phyloP scores from a whole-genome alignment of 768 basidiomycete genomes.

The Neoboletus magnificus region DNA sequence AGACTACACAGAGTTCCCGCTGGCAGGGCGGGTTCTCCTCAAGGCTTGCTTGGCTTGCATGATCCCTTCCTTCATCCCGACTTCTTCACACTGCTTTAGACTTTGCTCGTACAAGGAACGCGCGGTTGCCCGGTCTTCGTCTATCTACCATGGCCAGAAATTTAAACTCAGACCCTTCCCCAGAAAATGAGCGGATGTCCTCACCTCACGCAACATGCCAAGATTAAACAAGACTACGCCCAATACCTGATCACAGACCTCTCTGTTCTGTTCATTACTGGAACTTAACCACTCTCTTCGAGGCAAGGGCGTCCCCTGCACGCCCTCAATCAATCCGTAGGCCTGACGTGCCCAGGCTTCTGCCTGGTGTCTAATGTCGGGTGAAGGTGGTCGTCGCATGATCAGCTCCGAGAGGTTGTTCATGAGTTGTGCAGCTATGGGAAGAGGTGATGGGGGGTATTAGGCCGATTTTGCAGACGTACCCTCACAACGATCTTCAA shows the following conservation, averaged over 20 bases:
- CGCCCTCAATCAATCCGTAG: conserved; percentile 32
- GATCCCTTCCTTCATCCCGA: conserved; percentile 35
- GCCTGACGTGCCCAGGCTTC: conserved; percentile 63
- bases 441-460: background rate
- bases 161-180: background rate
- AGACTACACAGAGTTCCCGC: background rate
- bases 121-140: conserved; percentile 28
- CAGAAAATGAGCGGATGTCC: background rate
- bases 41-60: conserved; percentile 34
- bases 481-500: conserved; percentile 63
- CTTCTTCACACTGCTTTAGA: conserved; percentile 28
- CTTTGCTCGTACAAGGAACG: conserved; percentile 32
- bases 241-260: conserved; percentile 52
- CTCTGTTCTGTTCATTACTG: conserved; percentile 24
- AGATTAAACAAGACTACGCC: conserved; percentile 61
- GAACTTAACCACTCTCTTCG: conserved; percentile 19
- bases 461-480: background rate
- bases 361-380: conserved; percentile 41
- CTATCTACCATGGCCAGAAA: conserved; percentile 26
- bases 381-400: conserved; percentile 36
- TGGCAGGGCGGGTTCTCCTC: conserved; percentile 24
- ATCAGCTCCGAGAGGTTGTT: conserved; percentile 45
- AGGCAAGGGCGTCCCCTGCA: conserved; percentile 16
- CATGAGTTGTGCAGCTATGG: conserved; percentile 45
- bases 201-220: conserved; percentile 49